These are phyloP conservation scores for Metschnikowia gelsemii DNA, from an alignment of 805 yeast species.

Conservation along the genomic window DNA sequence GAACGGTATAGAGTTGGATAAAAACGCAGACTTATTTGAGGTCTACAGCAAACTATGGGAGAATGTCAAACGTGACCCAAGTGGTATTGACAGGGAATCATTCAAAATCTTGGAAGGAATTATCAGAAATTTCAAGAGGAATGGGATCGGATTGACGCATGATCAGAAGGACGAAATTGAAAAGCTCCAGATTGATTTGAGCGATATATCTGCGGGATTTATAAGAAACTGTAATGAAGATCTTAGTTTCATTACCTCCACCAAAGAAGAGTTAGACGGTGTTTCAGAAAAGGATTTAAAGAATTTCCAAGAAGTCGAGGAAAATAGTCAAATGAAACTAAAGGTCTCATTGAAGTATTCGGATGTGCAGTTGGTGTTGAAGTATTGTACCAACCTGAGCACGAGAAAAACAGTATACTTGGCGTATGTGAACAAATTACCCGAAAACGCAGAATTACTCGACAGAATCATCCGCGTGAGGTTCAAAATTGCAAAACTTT, in stretches of 20 bases:
- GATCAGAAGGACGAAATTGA: conserved; percentile 57
- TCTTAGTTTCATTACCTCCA: conserved; percentile 56
- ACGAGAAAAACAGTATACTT: conserved; percentile 66
- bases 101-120: conserved; percentile 56
- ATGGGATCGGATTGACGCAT: conserved; percentile 63
- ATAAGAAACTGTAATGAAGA: conserved; percentile 71
- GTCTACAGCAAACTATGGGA: conserved; percentile 55
- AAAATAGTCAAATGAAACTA: conserved; percentile 40
- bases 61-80: conserved; percentile 23
- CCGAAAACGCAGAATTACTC: conserved; percentile 62
- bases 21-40: conserved; percentile 63
- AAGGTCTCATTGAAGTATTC: conserved; percentile 83
- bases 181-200: conserved; percentile 56
- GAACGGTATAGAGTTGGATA: conserved; percentile 59
- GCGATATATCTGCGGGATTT: conserved; percentile 56
- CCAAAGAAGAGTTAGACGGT: conserved; percentile 67
- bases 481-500: conserved; percentile 55
- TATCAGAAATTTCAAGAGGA: conserved; percentile 57
- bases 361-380: conserved; percentile 73
- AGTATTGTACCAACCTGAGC: conserved; percentile 60
- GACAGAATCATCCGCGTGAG: conserved; percentile 61
- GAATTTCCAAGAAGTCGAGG: conserved; percentile 51
- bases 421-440: conserved; percentile 63
- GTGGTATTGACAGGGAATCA: conserved; percentile 48
- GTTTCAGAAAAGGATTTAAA: conserved; percentile 64